Evolutionary conservation across 495 filamentous ascomycete genomes (phyloP), one percentile per base, ranked within the genome.

Genomic region (Tuber calosporum): DNA sequence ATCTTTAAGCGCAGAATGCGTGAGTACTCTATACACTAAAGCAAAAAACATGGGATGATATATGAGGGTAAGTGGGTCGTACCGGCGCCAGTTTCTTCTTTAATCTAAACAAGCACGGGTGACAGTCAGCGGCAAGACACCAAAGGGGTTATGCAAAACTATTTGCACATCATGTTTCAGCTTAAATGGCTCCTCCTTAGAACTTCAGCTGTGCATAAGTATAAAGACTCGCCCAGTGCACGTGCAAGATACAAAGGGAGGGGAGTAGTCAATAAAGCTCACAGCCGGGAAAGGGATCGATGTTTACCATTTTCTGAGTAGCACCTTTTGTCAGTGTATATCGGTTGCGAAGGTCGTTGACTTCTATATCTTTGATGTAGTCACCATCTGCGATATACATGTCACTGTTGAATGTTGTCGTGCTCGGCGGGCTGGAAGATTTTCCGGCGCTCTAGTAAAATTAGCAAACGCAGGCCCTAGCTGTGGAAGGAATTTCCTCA

Each of bases 71-170:
- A 84, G 81, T 86, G 83, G 86, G 87, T 90, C 95, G 90, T 99
- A 99, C 95, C 95, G 87, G 95, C 94, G 89, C 95, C 95, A 91
- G 95, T 97, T 82, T 97, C 92, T 86, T 98, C 94, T 92, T 97
- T 96, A 79, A 99, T 99, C 95, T 99, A 97, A 83, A 92, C 92
- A 77, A 68, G 74, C 79, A 81, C 79, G 74, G 67, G 75, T 81
- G 80, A 81, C 68, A 81, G 95, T 99, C 90, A 99, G 95, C 94
- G 96, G 90, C 79, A 81, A 91, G 93, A 93, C 90, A 91, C 93
- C 89, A 88, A 89, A 92, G 90, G 89, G 86, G 83, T 85, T 82
- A 86, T 81, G 83, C 86, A 85, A 87, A 91, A 89, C 90, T 81
- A 69, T 80, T 76, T 78, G 76, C 79, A 77, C 69, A 85, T 87